Evolutionary conservation across 2,329 filamentous ascomycete species (phyloP), one percentile per base, ranked within the genome.

Genomic region (Claviceps pusilla): DNA sequence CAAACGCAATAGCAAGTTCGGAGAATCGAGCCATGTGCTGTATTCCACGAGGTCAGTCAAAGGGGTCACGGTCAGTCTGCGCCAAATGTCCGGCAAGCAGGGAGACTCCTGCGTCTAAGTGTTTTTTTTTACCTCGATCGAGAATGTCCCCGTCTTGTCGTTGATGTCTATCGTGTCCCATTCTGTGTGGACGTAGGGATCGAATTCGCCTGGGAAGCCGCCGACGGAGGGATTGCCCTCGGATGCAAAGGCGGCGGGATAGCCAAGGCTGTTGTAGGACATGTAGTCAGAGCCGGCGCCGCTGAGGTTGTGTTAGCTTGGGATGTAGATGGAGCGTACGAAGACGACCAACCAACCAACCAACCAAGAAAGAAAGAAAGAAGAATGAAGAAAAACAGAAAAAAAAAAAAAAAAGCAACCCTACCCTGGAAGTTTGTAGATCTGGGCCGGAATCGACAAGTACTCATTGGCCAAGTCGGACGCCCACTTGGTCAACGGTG

Each of bases 21-120:
- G 67, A 65, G 56, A 71, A 71, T n/a, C 66, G 62, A 3, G 69
- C 68, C 68, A 70, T 70, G 41, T 71, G 69, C 65, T 69, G 28
- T 14, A 43, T 29, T 33, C 31, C 7, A 29, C 14, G 11, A 10
- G 7, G 14, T n/a, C 9, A 51, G 16, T 11, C 24, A 11, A 19
- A 33, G n/a, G 9, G 19, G 19, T 19, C 19, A 19, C 19, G 19
- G 19, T 19, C 19, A 19, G 19, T 19, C 19, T 19, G 19, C 19
- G 19, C 19, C 19, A 19, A 19, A 19, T 19, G 19, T 19, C 19
- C 1, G 19, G 19, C 19, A 19, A 19, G 1, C 19, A 19, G 19
- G 19, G 19, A 19, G 19, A 19, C 19, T 19, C 19, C 19, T 19
- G 19, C 19, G 19, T 19, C 19, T 19, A 19, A 19, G 19, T 1